These are phyloP conservation scores for Orbilia javanica DNA, from an alignment of 2,329 filamentous ascomycete genomes.

Conservation along the genomic window DNA sequence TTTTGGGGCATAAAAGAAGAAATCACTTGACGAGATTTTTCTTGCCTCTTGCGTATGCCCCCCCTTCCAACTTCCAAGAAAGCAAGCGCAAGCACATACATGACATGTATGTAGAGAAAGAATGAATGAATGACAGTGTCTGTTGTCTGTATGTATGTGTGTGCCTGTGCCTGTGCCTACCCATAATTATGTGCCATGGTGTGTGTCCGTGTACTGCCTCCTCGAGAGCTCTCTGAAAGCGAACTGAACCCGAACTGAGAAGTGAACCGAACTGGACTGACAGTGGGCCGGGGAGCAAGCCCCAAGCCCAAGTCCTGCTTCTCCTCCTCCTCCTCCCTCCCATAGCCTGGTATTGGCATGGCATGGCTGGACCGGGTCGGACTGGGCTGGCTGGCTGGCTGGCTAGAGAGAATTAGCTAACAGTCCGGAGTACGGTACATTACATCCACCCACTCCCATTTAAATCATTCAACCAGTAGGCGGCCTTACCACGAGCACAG, in stretches of 20 bases:
- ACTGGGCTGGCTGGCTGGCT: neutral
- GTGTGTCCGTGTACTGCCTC: neutral
- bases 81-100: neutral
- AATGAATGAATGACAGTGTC: neutral
- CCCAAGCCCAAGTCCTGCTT: slow-evolving; percentile 14
- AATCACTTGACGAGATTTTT: slow-evolving; percentile 57
- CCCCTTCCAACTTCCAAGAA: neutral
- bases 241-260: neutral
- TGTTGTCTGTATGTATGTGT: neutral
- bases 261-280: slow-evolving; percentile 12
- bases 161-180: neutral
- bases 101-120: neutral
- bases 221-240: neutral
- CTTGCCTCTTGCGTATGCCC: slow-evolving; percentile 35
- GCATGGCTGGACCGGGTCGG: slow-evolving; percentile 24
- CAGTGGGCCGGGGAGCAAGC: slow-evolving; percentile 35
- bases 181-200: too few relatives aligned
- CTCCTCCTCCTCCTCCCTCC: too few relatives aligned
- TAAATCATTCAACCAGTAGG: slow-evolving; percentile 38
- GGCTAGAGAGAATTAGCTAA: slow-evolving; percentile 13
- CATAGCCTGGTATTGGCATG: slow-evolving; percentile 11
- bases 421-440: neutral
- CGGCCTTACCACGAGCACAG: slow-evolving; percentile 56
- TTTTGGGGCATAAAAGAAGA: neutral
- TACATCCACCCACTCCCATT: neutral